Percentiles rank a stretch among this genome's conserved stretches.
Conservation (phyloP, 805 yeast species). For the Yarrowia sp. region DNA sequence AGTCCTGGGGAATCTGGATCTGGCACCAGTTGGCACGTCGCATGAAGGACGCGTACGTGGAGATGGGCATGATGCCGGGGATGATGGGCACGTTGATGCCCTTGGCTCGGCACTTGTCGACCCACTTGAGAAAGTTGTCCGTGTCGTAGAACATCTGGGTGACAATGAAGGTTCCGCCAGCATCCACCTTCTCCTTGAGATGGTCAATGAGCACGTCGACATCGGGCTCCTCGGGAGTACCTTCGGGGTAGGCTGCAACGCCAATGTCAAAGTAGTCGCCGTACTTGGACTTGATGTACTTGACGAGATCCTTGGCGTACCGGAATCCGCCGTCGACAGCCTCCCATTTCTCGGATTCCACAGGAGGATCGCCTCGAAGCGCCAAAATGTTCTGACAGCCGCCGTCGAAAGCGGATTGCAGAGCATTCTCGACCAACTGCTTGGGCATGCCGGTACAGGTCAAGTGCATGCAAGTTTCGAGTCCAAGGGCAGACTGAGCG, state of each 20-base stretch:
- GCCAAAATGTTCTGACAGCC: conserved; percentile 97
- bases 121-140: conserved; percentile 85
- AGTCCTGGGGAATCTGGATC: conserved; percentile 76
- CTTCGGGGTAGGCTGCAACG: conserved; percentile 97
- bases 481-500: conserved; percentile 85
- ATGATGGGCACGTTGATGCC: conserved; percentile 88
- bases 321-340: conserved; percentile 74
- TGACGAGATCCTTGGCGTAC: conserved; percentile 86
- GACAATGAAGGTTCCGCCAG: conserved; percentile 91
- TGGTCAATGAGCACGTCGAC: conserved; percentile 60
- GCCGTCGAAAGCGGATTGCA: conserved; percentile 80
- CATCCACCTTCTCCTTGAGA: conserved; percentile 87
- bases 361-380: conserved; percentile 93
- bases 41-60: conserved; percentile 90
- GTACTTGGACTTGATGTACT: conserved; percentile 73
- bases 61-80: conserved; percentile 98
- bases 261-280: conserved; percentile 94
- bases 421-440: conserved; percentile 80
- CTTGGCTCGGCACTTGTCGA: conserved; percentile 65
- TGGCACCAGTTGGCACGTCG: conserved; percentile 96
- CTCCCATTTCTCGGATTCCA: conserved; percentile 54
- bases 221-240: conserved; percentile 86
- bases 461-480: conserved; percentile 97
- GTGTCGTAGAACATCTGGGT: conserved; percentile 98
- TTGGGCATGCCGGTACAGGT: conserved; percentile 96